Percentiles rank a stretch among this genome's conserved stretches.
These are phyloP conservation scores for Phytophthora podocarpi DNA, from an alignment of 352 stramenopile species.

Conservation along the genomic window DNA sequence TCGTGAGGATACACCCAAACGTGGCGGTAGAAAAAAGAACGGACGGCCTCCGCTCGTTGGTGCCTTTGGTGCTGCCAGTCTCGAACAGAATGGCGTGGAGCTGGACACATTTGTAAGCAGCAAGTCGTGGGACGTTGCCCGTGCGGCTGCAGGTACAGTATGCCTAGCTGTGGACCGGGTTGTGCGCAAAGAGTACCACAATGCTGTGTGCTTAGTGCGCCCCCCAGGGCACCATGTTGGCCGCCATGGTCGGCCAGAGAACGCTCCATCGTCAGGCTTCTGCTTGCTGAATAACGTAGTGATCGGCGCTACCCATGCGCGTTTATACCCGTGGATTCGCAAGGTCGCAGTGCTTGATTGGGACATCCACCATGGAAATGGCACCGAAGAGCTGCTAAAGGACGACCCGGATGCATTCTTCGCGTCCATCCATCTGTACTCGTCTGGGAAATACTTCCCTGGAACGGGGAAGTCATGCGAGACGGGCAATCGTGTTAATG, in stretches of 20 bases:
- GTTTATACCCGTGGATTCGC: conserved; percentile 89
- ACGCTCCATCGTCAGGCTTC: conserved; percentile 91
- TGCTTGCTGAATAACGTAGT: conserved; percentile 99
- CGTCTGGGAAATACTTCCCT: conserved; percentile 76
- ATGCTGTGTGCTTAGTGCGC: conserved; percentile 87
- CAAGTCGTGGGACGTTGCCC: conserved; percentile 85
- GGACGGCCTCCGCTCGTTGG: conserved; percentile 54
- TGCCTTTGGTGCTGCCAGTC: conserved; percentile 71
- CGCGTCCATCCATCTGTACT: conserved; percentile 84
- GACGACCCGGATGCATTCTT: conserved; percentile 87
- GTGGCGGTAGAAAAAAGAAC: conserved; percentile 38
- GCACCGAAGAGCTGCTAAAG: conserved; percentile 93
- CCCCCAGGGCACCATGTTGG: conserved; percentile 94
- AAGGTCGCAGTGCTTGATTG: conserved; percentile 98
- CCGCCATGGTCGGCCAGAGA: conserved; percentile 71
- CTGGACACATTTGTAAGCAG: conserved; percentile 89
- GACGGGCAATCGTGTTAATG: conserved; percentile 71
- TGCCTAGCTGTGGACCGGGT: conserved; percentile 85
- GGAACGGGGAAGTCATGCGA: conserved; percentile 70
- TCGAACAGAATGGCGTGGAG: conserved; percentile 66
- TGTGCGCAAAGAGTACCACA: conserved; percentile 77
- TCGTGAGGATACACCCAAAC: conserved; percentile 44
- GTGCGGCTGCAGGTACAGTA: conserved; percentile 77
- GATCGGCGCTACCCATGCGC: conserved; percentile 97
- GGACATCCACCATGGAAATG: conserved; percentile 99